These are phyloP conservation scores for Vigna nakashimae DNA, from an alignment of 306 rosid genomes.

Conservation along the genomic window DNA sequence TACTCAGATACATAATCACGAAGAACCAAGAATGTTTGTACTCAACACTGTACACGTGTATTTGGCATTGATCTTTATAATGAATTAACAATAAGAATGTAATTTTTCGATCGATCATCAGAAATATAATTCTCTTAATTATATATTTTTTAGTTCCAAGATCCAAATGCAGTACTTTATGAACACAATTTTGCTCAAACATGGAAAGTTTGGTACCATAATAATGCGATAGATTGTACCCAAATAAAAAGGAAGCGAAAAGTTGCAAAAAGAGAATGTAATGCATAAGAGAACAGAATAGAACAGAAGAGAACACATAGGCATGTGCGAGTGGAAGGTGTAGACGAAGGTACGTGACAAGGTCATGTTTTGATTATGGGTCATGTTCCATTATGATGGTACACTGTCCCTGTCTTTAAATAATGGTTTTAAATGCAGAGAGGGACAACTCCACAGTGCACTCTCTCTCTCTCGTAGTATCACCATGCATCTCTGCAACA, in stretches of 20 bases:
- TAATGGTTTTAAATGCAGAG: conserved; percentile 29
- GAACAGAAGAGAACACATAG: background rate
- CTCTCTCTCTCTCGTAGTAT: background rate
- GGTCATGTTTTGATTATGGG: conserved; percentile 42
- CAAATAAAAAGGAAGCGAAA: background rate
- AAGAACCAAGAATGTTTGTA: background rate
- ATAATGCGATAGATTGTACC: background rate
- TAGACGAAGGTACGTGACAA: conserved; percentile 27
- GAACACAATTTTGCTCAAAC: background rate
- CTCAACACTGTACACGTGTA: background rate
- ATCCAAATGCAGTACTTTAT: too few relatives aligned
- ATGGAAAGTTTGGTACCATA: background rate
- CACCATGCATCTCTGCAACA: conserved; percentile 16
- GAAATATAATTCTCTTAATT: too few relatives aligned
- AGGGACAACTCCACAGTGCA: conserved; percentile 7
- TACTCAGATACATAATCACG: background rate
- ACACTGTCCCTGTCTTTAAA: conserved; percentile 42
- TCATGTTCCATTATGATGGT: conserved; percentile 38
- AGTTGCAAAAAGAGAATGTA: conserved; percentile 33
- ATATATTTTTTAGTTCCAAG: too few relatives aligned
- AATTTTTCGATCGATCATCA: background rate
- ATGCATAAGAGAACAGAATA: background rate
- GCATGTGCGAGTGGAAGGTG: conserved; percentile 37
- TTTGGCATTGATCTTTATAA: conserved; percentile 6
- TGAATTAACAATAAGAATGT: background rate